A percentile compares a stretch with the other conserved stretches of the same genome.
These are phyloP conservation scores for Xylariaceae sp. DNA, from an alignment of 2,329 filamentous ascomycete genomes.

Conservation along the genomic window DNA sequence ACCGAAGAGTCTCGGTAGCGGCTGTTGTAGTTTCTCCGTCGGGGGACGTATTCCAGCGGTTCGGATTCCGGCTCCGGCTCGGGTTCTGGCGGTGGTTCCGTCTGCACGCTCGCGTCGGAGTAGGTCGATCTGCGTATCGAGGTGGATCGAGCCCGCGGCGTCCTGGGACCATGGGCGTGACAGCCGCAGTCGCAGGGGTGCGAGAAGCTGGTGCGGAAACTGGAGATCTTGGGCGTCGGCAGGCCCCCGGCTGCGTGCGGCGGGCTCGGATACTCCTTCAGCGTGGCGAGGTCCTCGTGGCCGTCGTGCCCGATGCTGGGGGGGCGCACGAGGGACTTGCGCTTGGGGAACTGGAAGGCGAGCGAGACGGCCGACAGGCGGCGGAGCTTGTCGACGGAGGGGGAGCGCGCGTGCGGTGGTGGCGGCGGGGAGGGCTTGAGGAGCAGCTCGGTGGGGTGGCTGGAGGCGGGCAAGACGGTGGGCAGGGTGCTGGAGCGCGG, in stretches of 20 bases:
- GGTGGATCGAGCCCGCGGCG: not conserved
- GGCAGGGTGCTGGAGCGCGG: constrained; percentile 21
- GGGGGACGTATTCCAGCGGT: constrained; percentile 2
- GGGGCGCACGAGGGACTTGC: not conserved
- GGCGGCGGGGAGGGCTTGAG: not conserved
- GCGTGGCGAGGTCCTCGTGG: not conserved
- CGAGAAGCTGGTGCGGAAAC: not conserved
- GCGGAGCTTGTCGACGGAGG: constrained; percentile 15
- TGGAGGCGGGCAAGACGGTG: constrained; percentile 8
- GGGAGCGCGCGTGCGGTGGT: constrained; percentile 12
- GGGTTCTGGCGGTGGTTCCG: constrained; percentile 13
- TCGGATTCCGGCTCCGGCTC: constrained; percentile 6
- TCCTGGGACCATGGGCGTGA: constrained; percentile 1
- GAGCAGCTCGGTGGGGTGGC: too few species aligned
- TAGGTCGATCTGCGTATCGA: constrained; percentile 12
- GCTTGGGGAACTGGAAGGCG: not conserved
- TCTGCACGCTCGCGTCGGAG: constrained; percentile 24
- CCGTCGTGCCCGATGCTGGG: not conserved
- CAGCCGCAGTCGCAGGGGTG: constrained; percentile 5
- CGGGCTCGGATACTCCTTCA: not conserved
- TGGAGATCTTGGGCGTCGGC: constrained; percentile 1
- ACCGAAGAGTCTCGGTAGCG: constrained; percentile 12
- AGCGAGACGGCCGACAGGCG: constrained; percentile 12
- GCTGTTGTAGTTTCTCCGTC: not conserved
- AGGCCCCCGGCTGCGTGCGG: not conserved